A percentile compares a stretch with the other conserved stretches of the same genome.
Evolutionary conservation across 306 rosid genomes (phyloP).

Genomic region (Hippophae tibetana): DNA sequence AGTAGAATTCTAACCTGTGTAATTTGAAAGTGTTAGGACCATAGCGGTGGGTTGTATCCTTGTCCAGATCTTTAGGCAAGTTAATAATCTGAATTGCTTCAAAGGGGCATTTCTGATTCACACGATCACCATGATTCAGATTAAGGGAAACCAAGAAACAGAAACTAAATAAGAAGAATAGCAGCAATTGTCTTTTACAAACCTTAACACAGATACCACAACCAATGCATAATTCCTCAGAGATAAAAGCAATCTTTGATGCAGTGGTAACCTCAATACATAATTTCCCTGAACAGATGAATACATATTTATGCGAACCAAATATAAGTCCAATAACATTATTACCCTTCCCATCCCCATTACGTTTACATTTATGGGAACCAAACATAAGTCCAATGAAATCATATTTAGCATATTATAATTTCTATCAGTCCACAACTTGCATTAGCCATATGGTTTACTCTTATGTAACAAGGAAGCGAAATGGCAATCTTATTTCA

Average conservation of each 20-base stretch:
- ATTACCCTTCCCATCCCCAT: too few relatives aligned
- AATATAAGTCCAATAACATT: too few relatives aligned
- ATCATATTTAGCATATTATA: too few relatives aligned
- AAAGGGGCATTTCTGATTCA: constrained; percentile 87
- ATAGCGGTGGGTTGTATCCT: constrained; percentile 89
- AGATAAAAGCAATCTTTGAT: constrained; percentile 78
- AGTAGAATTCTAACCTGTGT: constrained; percentile 53
- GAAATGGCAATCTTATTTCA: too few relatives aligned
- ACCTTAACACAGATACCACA: constrained; percentile 98
- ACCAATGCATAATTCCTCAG: constrained; percentile 95
- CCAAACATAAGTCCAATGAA: too few relatives aligned
- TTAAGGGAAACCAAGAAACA: background rate
- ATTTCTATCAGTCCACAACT: too few relatives aligned
- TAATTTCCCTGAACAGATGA: constrained; percentile 49
- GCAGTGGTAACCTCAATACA: constrained; percentile 83
- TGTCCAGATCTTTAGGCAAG: constrained; percentile 82
- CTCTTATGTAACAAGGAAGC: too few relatives aligned
- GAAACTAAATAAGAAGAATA: background rate
- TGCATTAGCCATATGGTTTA: too few relatives aligned
- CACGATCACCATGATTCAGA: constrained; percentile 8
- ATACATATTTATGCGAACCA: too few relatives aligned
- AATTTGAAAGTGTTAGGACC: constrained; percentile 92
- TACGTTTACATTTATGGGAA: too few relatives aligned
- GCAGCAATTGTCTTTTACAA: background rate
- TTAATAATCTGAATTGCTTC: constrained; percentile 94